phyloP scores from a whole-genome alignment of 2,329 filamentous ascomycete species.

The Colletotrichum sp. region DNA sequence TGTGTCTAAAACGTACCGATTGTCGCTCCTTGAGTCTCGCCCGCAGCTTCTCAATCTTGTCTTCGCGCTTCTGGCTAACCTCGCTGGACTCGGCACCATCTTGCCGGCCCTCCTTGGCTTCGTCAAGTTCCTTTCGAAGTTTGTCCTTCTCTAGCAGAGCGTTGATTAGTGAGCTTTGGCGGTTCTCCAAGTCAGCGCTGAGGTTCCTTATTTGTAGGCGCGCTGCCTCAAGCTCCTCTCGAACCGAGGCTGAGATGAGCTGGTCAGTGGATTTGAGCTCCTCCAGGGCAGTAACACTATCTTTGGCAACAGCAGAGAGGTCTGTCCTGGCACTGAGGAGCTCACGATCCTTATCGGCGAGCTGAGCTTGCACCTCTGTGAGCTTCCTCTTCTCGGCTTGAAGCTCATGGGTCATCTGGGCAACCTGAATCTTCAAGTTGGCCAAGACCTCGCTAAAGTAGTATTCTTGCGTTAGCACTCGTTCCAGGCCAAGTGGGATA shows the following conservation, averaged over 20 bases:
- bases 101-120: slow-evolving; percentile 42
- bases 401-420: slow-evolving; percentile 45
- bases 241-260: slow-evolving; percentile 62
- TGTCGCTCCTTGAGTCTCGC: slow-evolving; percentile 60
- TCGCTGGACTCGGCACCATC: slow-evolving; percentile 40
- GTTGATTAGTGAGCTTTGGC: slow-evolving; percentile 65
- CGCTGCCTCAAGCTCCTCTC: slow-evolving; percentile 61
- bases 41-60: slow-evolving; percentile 65
- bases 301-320: slow-evolving; percentile 59
- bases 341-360: slow-evolving; percentile 61
- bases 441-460: slow-evolving; percentile 59
- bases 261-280: slow-evolving; percentile 65
- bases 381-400: slow-evolving; percentile 37
- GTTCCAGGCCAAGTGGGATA: slow-evolving; percentile 25
- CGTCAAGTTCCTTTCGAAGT: slow-evolving; percentile 59
- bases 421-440: slow-evolving; percentile 55
- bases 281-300: slow-evolving; percentile 59
- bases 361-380: slow-evolving; percentile 48
- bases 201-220: slow-evolving; percentile 55
- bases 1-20: slow-evolving; percentile 53
- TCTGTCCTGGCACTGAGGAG: slow-evolving; percentile 57
- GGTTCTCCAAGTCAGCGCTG: slow-evolving; percentile 58
- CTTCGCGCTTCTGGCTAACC: slow-evolving; percentile 45
- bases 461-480: slow-evolving; percentile 50
- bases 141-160: slow-evolving; percentile 66